A percentile compares a stretch with the other conserved stretches of the same genome.
Conservation (phyloP, 1,139 yeast species). For the Yamadazyma epiphylla region DNA sequence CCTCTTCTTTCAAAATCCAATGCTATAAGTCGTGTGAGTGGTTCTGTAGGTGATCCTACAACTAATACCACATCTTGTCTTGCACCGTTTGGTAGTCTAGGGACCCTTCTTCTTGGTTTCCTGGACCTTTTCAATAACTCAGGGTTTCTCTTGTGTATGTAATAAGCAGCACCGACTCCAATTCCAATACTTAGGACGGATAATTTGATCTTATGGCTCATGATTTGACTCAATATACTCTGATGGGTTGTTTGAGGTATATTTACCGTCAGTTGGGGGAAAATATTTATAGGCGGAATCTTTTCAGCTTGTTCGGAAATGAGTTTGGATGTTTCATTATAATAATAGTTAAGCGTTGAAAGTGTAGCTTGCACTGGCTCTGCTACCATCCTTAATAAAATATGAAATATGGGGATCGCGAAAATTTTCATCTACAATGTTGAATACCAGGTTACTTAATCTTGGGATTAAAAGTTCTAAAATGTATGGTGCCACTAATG, state of each 20-base stretch:
- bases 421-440: not conserved
- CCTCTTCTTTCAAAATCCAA: constrained; percentile 76
- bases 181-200: constrained; percentile 27
- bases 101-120: constrained; percentile 50
- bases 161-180: constrained; percentile 19
- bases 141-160: constrained; percentile 2
- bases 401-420: not conserved
- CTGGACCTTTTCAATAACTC: constrained; percentile 5
- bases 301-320: constrained; percentile 10
- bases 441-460: too few relatives aligned
- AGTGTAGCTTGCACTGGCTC: constrained; percentile 45
- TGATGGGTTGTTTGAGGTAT: constrained; percentile 1
- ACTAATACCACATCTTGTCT: constrained; percentile 70
- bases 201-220: constrained; percentile 13
- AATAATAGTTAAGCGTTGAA: constrained; percentile 24
- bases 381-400: constrained; percentile 31
- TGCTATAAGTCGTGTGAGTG: constrained; percentile 65
- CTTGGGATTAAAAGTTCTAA: too few relatives aligned
- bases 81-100: constrained; percentile 63
- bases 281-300: constrained; percentile 7
- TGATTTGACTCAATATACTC: constrained; percentile 9
- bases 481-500: too few relatives aligned
- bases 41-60: constrained; percentile 77
- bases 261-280: not conserved
- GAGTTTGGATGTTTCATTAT: constrained; percentile 21